Evolutionary conservation across 148 eudicot species (phyloP).

Genomic region (Simmondsia chinensis): DNA sequence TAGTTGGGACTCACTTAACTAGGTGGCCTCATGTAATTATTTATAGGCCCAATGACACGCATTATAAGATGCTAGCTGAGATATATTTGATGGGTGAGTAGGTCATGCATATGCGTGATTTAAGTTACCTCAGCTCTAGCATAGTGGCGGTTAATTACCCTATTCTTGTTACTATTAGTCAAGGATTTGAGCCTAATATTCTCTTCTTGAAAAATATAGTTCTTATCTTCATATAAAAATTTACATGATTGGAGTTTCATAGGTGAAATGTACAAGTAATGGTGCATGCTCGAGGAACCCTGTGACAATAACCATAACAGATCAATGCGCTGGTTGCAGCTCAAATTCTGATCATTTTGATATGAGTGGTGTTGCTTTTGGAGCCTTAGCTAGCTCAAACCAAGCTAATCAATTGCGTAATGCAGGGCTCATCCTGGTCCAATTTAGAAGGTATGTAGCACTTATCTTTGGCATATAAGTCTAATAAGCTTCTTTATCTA

Average conservation of each 20-base stretch:
- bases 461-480: too few relatives aligned
- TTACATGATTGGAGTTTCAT: background rate
- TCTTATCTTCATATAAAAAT: background rate
- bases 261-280: conserved; percentile 56
- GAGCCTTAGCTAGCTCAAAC: conserved; percentile 55
- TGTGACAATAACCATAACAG: conserved; percentile 56
- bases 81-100: too few relatives aligned
- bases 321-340: conserved; percentile 56
- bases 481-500: too few relatives aligned
- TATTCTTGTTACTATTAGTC: too few relatives aligned
- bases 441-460: conserved; percentile 27
- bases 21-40: too few relatives aligned
- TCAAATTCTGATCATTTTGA: conserved; percentile 42
- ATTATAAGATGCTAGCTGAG: too few relatives aligned
- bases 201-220: background rate
- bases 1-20: too few relatives aligned
- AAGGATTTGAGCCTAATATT: too few relatives aligned
- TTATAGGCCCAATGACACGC: too few relatives aligned
- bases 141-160: too few relatives aligned
- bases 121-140: too few relatives aligned
- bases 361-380: conserved; percentile 72
- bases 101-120: too few relatives aligned
- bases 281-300: conserved; percentile 57
- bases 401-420: conserved; percentile 38
- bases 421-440: conserved; percentile 42